These are phyloP conservation scores for Amoebophrya sp. DNA, from an alignment of 169 alveolate species.

Conservation along the genomic window DNA sequence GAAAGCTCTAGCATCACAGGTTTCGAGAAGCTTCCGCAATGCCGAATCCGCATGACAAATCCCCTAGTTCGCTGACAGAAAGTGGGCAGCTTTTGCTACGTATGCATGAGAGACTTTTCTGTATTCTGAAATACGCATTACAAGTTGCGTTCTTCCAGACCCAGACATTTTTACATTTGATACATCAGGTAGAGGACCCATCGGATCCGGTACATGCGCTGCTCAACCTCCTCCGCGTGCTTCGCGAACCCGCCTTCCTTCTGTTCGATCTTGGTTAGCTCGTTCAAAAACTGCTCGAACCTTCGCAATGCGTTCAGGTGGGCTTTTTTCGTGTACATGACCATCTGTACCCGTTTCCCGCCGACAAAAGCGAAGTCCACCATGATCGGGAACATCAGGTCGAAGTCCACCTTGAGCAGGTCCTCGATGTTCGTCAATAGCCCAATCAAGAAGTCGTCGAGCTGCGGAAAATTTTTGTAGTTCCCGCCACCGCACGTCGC, in stretches of 20 bases:
- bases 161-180: too few relatives aligned
- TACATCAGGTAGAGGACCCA: background rate
- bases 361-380: background rate
- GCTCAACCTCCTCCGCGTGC: background rate
- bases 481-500: constrained; percentile 23
- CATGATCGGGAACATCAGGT: constrained; percentile 1
- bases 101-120: too few relatives aligned
- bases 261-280: background rate
- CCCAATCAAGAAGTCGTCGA: background rate
- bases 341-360: constrained; percentile 6
- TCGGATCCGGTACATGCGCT: background rate
- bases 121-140: too few relatives aligned
- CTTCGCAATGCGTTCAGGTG: background rate
- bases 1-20: too few relatives aligned
- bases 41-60: too few relatives aligned
- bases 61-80: too few relatives aligned
- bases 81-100: too few relatives aligned
- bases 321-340: background rate
- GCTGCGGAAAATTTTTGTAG: background rate
- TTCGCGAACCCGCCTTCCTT: background rate
- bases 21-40: too few relatives aligned
- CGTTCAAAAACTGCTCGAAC: background rate
- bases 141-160: too few relatives aligned
- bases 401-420: background rate
- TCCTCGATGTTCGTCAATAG: constrained; percentile 16